Percentiles rank a stretch among this genome's conserved stretches.
Evolutionary conservation across 2,329 filamentous ascomycete species (phyloP).

Genomic region (Cladosporium colombiae): DNA sequence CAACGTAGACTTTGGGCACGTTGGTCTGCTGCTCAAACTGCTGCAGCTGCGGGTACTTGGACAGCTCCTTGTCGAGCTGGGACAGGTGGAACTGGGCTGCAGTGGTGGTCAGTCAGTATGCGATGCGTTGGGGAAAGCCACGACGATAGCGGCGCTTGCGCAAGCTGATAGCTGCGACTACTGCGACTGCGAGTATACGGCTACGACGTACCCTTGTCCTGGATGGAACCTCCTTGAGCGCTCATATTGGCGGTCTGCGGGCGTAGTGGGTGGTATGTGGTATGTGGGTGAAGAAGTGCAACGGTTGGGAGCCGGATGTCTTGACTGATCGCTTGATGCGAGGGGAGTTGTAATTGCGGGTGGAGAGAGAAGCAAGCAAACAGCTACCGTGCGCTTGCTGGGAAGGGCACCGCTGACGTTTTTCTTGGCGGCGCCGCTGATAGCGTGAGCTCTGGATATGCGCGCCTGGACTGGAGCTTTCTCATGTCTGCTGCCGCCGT

Average conservation of each 20-base stretch:
- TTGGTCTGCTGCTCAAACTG: constrained; percentile 83
- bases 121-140: constrained; percentile 9
- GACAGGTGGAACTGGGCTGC: constrained; percentile 61
- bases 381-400: background rate
- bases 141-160: constrained; percentile 1
- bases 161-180: constrained; percentile 1
- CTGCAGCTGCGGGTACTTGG: constrained; percentile 80
- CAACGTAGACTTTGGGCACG: constrained; percentile 81
- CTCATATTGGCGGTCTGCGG: constrained; percentile 22
- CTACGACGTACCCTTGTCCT: constrained; percentile 24
- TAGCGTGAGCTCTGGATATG: background rate
- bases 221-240: constrained; percentile 29
- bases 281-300: constrained; percentile 15
- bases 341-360: constrained; percentile 14
- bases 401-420: background rate
- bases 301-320: constrained; percentile 18
- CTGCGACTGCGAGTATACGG: background rate
- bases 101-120: constrained; percentile 17
- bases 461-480: background rate
- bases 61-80: constrained; percentile 81
- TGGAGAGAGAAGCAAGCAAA: constrained; percentile 11
- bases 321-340: constrained; percentile 15
- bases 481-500: background rate
- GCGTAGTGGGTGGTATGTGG: constrained; percentile 10
- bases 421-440: background rate